Evolutionary conservation across 2,329 filamentous ascomycete species (phyloP), one percentile per base, ranked within the genome.

Genomic region (Aspergillus sp.): DNA sequence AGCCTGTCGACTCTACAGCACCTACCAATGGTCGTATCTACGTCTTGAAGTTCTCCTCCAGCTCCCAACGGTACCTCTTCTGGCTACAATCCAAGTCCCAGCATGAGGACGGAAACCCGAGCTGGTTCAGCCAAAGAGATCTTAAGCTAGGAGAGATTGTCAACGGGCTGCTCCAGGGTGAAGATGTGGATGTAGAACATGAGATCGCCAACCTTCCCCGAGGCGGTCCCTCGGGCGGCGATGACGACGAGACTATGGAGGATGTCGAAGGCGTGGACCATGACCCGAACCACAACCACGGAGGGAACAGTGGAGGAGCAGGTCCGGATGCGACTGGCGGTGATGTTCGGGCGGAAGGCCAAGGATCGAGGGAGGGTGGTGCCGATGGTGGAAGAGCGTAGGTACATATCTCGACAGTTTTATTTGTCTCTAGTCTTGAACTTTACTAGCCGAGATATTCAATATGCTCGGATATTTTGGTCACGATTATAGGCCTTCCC

Each of bases 311-410:
- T 68, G 92, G 92, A 62, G 93, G 93, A 65, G 93, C 93, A 62
- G 93, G 92, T 36, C 81, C 90, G 58, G 92, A 85, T 77, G 93
- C 93, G 56, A 96, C 93, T 2, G 94, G 94, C 59, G 94, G 93
- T 65, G 94, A 99, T 75, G 81, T 96, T 68, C 87, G 93, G 77
- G 88, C 96, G 77, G 95, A 98, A 77, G 95, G 95, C 60, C 88
- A 92, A 76, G 88, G 87, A 68, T 87, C 94, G 66, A 86, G 96
- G 80, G 92, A 96, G 78, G 95, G 94, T 62, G 95, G 96, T 75
- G 92, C 92, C 69, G 95, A 98, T 80, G 95, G 96, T 73, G 96
- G 91, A 81, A 88, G 95, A 97, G 95, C 94, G 95, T 99, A 98
- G 94, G 96, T 99, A 78, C 75, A 78, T 76, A 76, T 78, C 75